A percentile compares a stretch with the other conserved stretches of the same genome.
These are phyloP conservation scores for Penicillium sp. DNA, from an alignment of 2,329 filamentous ascomycete genomes.

Conservation along the genomic window DNA sequence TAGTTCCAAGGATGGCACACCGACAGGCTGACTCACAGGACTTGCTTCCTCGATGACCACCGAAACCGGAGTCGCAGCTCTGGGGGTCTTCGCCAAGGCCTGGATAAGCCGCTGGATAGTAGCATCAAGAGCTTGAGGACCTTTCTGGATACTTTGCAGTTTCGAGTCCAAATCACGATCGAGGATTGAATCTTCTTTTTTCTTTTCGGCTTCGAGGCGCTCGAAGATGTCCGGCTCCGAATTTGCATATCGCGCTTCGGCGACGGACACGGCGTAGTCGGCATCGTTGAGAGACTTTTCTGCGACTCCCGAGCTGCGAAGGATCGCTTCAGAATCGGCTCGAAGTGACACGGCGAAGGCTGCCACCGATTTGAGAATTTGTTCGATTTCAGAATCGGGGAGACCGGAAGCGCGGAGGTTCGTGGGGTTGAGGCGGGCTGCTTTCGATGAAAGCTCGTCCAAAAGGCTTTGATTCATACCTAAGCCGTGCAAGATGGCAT, in stretches of 20 bases:
- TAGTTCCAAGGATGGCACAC: constrained; percentile 20
- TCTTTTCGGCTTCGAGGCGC: constrained; percentile 47
- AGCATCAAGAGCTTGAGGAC: constrained; percentile 36
- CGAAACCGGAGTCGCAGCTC: constrained; percentile 1
- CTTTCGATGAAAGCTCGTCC: constrained; percentile 48
- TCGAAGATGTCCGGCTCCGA: constrained; percentile 43
- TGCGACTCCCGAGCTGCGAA: constrained; percentile 48
- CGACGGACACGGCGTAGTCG: constrained; percentile 55
- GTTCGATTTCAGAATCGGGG: constrained; percentile 35
- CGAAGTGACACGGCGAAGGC: constrained; percentile 42
- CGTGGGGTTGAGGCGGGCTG: constrained; percentile 39
- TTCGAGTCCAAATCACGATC: constrained; percentile 43
- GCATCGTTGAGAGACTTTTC: constrained; percentile 53
- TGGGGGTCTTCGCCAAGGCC: constrained; percentile 32
- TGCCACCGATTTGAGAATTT: constrained; percentile 40
- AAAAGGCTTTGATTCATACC: constrained; percentile 53
- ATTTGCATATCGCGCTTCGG: constrained; percentile 50
- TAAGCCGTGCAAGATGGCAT: constrained; percentile 51
- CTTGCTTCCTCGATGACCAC: not conserved
- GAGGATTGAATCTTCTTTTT: constrained; percentile 50
- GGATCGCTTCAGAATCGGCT: constrained; percentile 47
- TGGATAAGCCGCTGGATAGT: constrained; percentile 42
- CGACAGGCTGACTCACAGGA: constrained; percentile 10
- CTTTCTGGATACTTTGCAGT: constrained; percentile 42
- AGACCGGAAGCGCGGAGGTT: constrained; percentile 34